Conservation (phyloP, 768 basidiomycete species). For the Calocybe cyanea region DNA sequence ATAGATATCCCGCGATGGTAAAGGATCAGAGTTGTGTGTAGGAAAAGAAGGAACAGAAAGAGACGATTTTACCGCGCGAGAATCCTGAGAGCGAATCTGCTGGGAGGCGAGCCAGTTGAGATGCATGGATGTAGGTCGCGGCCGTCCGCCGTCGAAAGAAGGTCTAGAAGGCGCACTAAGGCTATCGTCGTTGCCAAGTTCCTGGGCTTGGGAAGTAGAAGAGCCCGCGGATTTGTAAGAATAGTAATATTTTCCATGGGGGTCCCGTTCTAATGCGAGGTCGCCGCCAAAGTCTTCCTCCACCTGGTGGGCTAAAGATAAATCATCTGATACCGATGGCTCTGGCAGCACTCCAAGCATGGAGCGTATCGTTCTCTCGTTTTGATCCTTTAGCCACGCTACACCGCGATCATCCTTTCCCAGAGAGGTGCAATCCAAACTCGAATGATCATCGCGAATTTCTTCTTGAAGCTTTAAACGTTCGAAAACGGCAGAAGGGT, state of each 20-base stretch:
- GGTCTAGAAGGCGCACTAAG: slow-evolving; percentile 22
- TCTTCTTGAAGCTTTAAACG: slow-evolving; percentile 50
- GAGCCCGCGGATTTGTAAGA: slow-evolving; percentile 54
- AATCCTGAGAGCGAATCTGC: slow-evolving; percentile 32
- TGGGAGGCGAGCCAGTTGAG: slow-evolving; percentile 63
- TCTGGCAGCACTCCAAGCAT: slow-evolving; percentile 57
- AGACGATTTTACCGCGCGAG: slow-evolving; percentile 17
- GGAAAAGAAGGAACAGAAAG: slow-evolving; percentile 22
- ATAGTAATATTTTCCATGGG: slow-evolving; percentile 74
- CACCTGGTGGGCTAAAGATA: slow-evolving; percentile 35
- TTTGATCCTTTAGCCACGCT: slow-evolving; percentile 84
- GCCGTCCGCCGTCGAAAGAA: slow-evolving; percentile 22
- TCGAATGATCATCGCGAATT: slow-evolving; percentile 35
- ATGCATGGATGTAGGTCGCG: slow-evolving; percentile 65
- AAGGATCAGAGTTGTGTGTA: slow-evolving; percentile 26
- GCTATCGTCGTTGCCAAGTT: slow-evolving; percentile 52
- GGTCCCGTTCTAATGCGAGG: slow-evolving; percentile 63
- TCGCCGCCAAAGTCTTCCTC: slow-evolving; percentile 51
- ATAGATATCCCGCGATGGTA: slow-evolving; percentile 14
- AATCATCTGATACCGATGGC: slow-evolving; percentile 53
- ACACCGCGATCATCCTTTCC: slow-evolving; percentile 65
- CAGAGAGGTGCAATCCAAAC: slow-evolving; percentile 39
- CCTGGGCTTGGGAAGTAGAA: slow-evolving; percentile 47
- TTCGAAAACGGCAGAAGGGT: slow-evolving; percentile 51
- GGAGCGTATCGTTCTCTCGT: slow-evolving; percentile 55